Percentiles rank a stretch among this genome's conserved stretches.
phyloP scores from a whole-genome alignment of 164 flowering plant genomes.

The Magnolia changhungtana region DNA sequence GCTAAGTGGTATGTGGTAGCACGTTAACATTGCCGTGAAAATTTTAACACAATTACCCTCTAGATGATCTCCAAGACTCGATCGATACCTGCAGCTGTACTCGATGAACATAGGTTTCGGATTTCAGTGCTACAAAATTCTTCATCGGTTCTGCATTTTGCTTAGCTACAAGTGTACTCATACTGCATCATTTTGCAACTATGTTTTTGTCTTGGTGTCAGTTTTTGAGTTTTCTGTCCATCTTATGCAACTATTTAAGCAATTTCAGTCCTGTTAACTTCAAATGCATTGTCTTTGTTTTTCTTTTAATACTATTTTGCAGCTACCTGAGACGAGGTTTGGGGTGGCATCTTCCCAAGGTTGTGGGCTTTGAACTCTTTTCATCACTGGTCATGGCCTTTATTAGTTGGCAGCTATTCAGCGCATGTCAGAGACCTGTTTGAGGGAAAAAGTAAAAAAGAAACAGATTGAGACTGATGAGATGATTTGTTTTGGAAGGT shows the following conservation, averaged over 20 bases:
- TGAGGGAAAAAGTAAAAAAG: constrained; percentile 22
- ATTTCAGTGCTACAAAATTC: too few species aligned
- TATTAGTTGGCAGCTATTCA: constrained; percentile 80
- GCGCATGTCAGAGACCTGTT: constrained; percentile 88
- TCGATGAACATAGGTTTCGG: too few species aligned
- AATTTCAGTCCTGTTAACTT: not conserved
- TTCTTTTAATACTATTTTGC: constrained; percentile 22
- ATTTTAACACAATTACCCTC: too few species aligned
- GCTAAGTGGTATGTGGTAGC: too few species aligned
- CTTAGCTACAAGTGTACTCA: not conserved
- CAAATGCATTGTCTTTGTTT: not conserved
- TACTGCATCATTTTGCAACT: not conserved
- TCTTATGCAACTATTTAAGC: not conserved
- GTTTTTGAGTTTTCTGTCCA: not conserved
- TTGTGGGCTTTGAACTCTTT: constrained; percentile 81
- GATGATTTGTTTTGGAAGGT: not conserved
- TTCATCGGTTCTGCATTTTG: too few species aligned
- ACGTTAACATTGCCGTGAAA: too few species aligned
- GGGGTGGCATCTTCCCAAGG: constrained; percentile 86
- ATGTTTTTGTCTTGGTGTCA: not conserved
- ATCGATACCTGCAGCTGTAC: too few species aligned
- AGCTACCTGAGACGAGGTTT: constrained; percentile 81
- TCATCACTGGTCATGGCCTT: constrained; percentile 84
- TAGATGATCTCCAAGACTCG: too few species aligned
- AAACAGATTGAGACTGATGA: not conserved